Percentiles rank a stretch among this genome's conserved stretches.
These are phyloP conservation scores for Pleurotus citrinopileatus DNA, from an alignment of 768 basidiomycete genomes.

Conservation along the genomic window DNA sequence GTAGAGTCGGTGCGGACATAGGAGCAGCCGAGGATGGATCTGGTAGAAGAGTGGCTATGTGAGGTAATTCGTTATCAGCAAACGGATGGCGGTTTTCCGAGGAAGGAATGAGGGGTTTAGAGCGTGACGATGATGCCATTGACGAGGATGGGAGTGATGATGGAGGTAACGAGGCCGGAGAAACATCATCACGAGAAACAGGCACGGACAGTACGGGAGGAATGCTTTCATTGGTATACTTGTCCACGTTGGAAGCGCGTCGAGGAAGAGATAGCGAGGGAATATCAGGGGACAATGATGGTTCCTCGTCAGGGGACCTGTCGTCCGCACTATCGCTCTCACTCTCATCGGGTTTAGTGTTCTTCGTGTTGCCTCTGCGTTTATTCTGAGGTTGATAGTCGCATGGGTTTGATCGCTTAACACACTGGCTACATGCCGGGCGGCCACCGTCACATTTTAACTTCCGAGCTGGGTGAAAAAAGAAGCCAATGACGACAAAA, in stretches of 20 bases:
- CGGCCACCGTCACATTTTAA: constrained; percentile 86
- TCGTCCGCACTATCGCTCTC: constrained; percentile 67
- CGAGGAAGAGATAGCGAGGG: constrained; percentile 45
- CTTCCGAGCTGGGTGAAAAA: constrained; percentile 61
- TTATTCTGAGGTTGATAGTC: constrained; percentile 81
- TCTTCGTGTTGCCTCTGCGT: constrained; percentile 57
- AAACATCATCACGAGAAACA: constrained; percentile 43
- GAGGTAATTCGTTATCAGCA: constrained; percentile 64
- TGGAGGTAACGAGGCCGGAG: constrained; percentile 9
- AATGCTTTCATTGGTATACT: constrained; percentile 35
- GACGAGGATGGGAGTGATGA: constrained; percentile 17
- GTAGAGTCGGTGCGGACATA: constrained; percentile 63
- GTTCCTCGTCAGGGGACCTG: constrained; percentile 50
- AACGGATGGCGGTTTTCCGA: constrained; percentile 43
- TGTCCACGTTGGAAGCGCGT: constrained; percentile 46
- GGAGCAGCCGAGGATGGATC: constrained; percentile 55
- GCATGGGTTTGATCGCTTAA: constrained; percentile 74
- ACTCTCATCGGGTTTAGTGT: constrained; percentile 55
- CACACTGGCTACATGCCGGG: constrained; percentile 79
- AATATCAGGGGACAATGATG: constrained; percentile 59
- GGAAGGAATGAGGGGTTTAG: constrained; percentile 22
- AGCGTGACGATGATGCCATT: constrained; percentile 37
- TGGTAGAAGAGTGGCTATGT: constrained; percentile 66
- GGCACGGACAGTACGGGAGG: constrained; percentile 34
- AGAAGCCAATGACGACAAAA: constrained; percentile 5